Evolutionary conservation across 148 eudicot genomes (phyloP).

Genomic region (Nepenthes mirabilis): DNA sequence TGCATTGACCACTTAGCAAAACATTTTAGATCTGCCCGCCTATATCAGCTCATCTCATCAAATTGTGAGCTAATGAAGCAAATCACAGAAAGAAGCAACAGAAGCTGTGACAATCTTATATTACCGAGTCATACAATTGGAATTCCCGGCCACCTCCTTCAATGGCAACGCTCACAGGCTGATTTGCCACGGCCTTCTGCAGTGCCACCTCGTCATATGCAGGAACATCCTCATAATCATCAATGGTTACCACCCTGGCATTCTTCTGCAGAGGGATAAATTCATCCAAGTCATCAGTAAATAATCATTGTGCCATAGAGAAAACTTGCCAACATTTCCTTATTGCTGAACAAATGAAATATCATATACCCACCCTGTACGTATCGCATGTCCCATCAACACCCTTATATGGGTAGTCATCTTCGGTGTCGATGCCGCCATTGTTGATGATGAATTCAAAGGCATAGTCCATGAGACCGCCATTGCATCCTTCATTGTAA

Average conservation of each 20-base stretch:
- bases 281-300: background rate
- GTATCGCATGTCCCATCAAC: constrained; percentile 52
- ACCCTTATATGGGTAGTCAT: constrained; percentile 67
- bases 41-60: too few species aligned
- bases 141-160: constrained; percentile 70
- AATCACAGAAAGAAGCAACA: background rate
- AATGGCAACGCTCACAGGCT: constrained; percentile 60
- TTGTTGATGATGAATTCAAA: constrained; percentile 69
- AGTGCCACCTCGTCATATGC: constrained; percentile 39
- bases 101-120: background rate
- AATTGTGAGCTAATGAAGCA: too few species aligned
- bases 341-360: too few species aligned
- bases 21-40: too few species aligned
- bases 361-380: constrained; percentile 28
- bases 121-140: constrained; percentile 55
- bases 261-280: constrained; percentile 40
- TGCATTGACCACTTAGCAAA: too few species aligned
- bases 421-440: constrained; percentile 81
- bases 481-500: constrained; percentile 74
- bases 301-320: too few species aligned
- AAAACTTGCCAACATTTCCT: too few species aligned
- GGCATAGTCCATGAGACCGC: constrained; percentile 90
- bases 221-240: constrained; percentile 67
- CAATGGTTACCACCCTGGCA: constrained; percentile 63
- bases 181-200: constrained; percentile 59